These are phyloP conservation scores for Leucocoprinus leucothites DNA, from an alignment of 768 basidiomycete genomes.

Conservation along the genomic window DNA sequence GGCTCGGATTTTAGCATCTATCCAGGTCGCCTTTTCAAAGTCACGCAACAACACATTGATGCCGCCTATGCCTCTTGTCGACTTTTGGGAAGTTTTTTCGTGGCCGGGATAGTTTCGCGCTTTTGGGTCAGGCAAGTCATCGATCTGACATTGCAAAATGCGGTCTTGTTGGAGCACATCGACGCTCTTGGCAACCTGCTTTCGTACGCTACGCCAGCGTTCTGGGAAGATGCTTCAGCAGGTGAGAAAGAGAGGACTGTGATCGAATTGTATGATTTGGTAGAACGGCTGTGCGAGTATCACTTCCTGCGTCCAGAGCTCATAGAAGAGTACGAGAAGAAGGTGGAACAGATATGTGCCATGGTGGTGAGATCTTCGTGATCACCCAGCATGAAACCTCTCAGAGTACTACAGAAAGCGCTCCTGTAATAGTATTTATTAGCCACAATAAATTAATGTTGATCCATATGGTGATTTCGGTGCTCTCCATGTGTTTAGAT, in stretches of 20 bases:
- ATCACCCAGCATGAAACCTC: background rate
- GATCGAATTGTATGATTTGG: background rate
- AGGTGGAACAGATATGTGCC: conserved; percentile 3
- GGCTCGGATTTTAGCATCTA: conserved; percentile 6
- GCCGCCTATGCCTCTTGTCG: conserved; percentile 1
- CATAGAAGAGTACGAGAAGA: conserved; percentile 6
- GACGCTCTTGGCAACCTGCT: conserved; percentile 4
- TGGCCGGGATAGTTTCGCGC: background rate
- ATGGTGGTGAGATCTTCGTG: background rate
- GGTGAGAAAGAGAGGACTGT: background rate
- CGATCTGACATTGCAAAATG: conserved; percentile 9
- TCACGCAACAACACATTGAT: conserved; percentile 4
- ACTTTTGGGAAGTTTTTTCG: conserved; percentile 5
- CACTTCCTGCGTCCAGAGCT: conserved; percentile 5
- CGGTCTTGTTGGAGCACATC: conserved; percentile 3
- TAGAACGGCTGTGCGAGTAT: conserved; percentile 5
- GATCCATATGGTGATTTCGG: background rate
- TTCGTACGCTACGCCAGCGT: background rate
- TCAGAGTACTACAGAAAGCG: background rate
- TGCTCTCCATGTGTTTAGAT: background rate
- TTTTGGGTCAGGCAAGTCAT: background rate
- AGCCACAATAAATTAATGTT: background rate
- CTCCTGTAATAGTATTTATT: no score
- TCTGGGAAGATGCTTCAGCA: background rate
- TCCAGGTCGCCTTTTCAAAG: conserved; percentile 2